phyloP scores from a whole-genome alignment of 2,329 filamentous ascomycete genomes.

The Didymella lethalis region DNA sequence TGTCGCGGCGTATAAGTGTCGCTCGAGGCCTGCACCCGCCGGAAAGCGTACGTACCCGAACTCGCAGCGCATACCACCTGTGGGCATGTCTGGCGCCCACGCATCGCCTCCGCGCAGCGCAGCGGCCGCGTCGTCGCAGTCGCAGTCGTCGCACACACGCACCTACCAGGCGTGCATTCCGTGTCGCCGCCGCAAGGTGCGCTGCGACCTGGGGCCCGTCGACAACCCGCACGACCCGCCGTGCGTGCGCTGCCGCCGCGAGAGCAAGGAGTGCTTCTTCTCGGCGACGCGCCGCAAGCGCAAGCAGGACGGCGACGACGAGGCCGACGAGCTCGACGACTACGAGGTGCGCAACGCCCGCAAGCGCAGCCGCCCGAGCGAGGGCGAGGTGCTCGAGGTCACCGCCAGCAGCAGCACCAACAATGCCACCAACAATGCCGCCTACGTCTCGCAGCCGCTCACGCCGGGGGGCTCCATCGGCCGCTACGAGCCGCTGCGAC shows the following conservation, averaged over 20 bases:
- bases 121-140: not conserved
- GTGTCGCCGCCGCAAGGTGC: conserved; percentile 50
- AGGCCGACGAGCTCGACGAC: conserved; percentile 59
- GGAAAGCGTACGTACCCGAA: conserved; percentile 21
- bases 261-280: conserved; percentile 97
- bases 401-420: conserved; percentile 22
- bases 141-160: conserved; percentile 16
- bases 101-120: conserved; percentile 8
- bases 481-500: conserved; percentile 69
- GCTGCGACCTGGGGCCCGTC: conserved; percentile 66
- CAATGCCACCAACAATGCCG: conserved; percentile 26
- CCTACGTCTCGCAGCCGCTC: conserved; percentile 61
- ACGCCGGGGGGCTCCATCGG: conserved; percentile 72
- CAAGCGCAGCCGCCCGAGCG: conserved; percentile 66
- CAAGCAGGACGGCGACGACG: conserved; percentile 66
- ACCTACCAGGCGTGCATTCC: conserved; percentile 55
- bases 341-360: conserved; percentile 77
- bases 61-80: not conserved
- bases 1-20: conserved; percentile 11
- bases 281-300: conserved; percentile 92
- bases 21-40: conserved; percentile 18
- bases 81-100: conserved; percentile 12
- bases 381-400: conserved; percentile 50
- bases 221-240: conserved; percentile 94
- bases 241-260: conserved; percentile 89